A percentile compares a stretch with the other conserved stretches of the same genome.
Conservation (phyloP, 2,329 filamentous ascomycete species). For the Ophiostoma novo-ulmi region DNA sequence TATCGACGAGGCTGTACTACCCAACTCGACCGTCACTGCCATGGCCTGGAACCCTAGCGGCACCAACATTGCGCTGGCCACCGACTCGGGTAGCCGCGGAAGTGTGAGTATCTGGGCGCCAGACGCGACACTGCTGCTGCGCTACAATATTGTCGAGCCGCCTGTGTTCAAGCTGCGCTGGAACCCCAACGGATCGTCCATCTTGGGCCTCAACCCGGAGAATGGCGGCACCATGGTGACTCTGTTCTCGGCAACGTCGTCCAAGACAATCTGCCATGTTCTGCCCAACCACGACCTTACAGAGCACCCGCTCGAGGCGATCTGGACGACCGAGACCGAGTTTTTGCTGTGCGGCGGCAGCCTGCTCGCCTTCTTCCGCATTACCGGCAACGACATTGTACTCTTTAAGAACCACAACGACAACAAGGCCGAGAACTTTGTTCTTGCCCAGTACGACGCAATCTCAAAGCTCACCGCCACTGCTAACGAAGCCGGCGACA, state of each 20-base stretch:
- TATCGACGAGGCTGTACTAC: constrained; percentile 50
- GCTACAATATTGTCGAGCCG: constrained; percentile 54
- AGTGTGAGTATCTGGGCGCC: constrained; percentile 52
- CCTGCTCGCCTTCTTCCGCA: constrained; percentile 46
- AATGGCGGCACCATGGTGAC: constrained; percentile 52
- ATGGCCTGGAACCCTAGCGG: constrained; percentile 58
- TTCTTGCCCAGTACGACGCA: constrained; percentile 53
- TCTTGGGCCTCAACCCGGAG: constrained; percentile 54
- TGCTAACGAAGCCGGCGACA: constrained; percentile 50
- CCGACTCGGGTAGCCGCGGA: constrained; percentile 50
- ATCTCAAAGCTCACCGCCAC: constrained; percentile 52
- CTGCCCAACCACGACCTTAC: constrained; percentile 48
- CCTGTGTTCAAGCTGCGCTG: constrained; percentile 58
- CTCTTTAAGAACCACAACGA: constrained; percentile 48
- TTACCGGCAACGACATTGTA: constrained; percentile 44
- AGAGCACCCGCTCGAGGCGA: constrained; percentile 51
- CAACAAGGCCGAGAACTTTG: constrained; percentile 49
- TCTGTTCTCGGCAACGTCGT: constrained; percentile 45
- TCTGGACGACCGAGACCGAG: constrained; percentile 55
- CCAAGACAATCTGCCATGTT: constrained; percentile 44
- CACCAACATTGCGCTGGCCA: constrained; percentile 52
- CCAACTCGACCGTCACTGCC: constrained; percentile 51
- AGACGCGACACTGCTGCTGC: constrained; percentile 48
- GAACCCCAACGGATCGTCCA: constrained; percentile 52
- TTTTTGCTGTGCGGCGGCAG: constrained; percentile 57